A percentile compares a stretch with the other conserved stretches of the same genome.
These are phyloP conservation scores for Saturnispora hagleri DNA, from an alignment of 805 yeast species.

Conservation along the genomic window DNA sequence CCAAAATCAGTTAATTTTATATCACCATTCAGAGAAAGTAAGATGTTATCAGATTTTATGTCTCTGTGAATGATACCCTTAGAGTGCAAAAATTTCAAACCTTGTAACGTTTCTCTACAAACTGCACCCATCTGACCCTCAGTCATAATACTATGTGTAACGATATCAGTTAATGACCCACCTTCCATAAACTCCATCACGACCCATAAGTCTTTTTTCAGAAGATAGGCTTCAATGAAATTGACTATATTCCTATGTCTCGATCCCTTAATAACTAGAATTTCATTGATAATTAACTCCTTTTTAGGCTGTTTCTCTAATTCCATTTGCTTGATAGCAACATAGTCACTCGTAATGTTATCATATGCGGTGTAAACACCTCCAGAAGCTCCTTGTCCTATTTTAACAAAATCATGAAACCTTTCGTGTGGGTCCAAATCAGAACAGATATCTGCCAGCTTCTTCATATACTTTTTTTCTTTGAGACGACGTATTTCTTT, in stretches of 20 bases:
- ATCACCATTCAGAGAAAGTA: conserved; percentile 74
- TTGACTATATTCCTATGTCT: conserved; percentile 90
- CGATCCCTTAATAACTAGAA: conserved; percentile 88
- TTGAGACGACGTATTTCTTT: conserved; percentile 70
- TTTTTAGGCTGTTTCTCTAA: conserved; percentile 91
- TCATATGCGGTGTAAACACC: conserved; percentile 89
- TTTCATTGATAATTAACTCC: conserved; percentile 90
- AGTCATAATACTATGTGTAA: conserved; percentile 77
- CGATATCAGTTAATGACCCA: conserved; percentile 92
- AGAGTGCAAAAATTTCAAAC: conserved; percentile 78
- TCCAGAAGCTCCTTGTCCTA: conserved; percentile 98
- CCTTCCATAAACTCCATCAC: conserved; percentile 99
- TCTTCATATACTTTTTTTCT: conserved; percentile 63
- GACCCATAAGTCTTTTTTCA: conserved; percentile 85
- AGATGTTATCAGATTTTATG: conserved; percentile 88
- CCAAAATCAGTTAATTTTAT: conserved; percentile 83
- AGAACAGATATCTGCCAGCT: conserved; percentile 67
- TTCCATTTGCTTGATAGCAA: conserved; percentile 96
- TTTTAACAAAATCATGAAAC: conserved; percentile 64
- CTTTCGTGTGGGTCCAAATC: conserved; percentile 72
- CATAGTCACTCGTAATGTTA: conserved; percentile 43
- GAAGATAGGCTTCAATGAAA: conserved; percentile 75
- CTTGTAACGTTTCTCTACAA: conserved; percentile 81
- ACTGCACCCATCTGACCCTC: conserved; percentile 95
- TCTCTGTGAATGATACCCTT: conserved; percentile 94